Conservation (phyloP, 768 basidiomycete species). For the Phylloporus rhodoxanthus region DNA sequence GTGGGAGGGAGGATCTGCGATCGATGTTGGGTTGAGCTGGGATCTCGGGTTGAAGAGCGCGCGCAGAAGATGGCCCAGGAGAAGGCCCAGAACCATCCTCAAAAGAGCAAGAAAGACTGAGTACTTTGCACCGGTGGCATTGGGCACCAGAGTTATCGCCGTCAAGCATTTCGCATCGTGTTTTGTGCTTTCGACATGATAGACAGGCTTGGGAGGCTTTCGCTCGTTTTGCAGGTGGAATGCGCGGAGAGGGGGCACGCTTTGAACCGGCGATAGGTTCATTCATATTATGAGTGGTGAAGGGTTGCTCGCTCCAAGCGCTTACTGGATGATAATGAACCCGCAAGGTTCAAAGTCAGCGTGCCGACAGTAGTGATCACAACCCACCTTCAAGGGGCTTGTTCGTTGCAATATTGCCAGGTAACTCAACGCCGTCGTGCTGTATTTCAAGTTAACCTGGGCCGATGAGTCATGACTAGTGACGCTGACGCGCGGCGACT, state of each 20-base stretch:
- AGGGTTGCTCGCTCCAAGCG: slow-evolving; percentile 8
- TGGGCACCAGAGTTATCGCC: slow-evolving; percentile 32
- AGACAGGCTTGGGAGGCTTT: slow-evolving; percentile 43
- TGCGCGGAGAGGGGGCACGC: slow-evolving; percentile 29
- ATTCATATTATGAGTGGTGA: slow-evolving; percentile 11
- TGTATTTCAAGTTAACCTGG: not conserved
- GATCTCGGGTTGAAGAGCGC: slow-evolving; percentile 17
- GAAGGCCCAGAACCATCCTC: slow-evolving; percentile 27
- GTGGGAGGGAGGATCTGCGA: slow-evolving; percentile 20
- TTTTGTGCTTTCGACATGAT: slow-evolving; percentile 44
- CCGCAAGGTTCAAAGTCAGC: slow-evolving; percentile 28
- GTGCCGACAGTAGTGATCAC: slow-evolving; percentile 5
- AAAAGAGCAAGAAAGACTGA: slow-evolving; percentile 42
- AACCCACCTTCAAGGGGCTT: not conserved
- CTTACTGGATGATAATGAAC: slow-evolving; percentile 6
- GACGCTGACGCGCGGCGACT: slow-evolving; percentile 23
- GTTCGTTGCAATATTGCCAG: not conserved
- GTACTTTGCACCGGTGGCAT: slow-evolving; percentile 48
- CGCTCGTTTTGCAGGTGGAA: slow-evolving; percentile 32
- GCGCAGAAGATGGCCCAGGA: slow-evolving; percentile 13
- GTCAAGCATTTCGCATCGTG: slow-evolving; percentile 47
- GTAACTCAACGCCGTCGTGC: not conserved
- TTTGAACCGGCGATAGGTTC: slow-evolving; percentile 25
- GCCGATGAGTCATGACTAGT: slow-evolving; percentile 20
- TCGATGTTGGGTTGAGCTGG: slow-evolving; percentile 16